Evolutionary conservation across 2,329 filamentous ascomycete species (phyloP), one percentile per base, ranked within the genome.

Genomic region (Cryphonectria nitschkei): DNA sequence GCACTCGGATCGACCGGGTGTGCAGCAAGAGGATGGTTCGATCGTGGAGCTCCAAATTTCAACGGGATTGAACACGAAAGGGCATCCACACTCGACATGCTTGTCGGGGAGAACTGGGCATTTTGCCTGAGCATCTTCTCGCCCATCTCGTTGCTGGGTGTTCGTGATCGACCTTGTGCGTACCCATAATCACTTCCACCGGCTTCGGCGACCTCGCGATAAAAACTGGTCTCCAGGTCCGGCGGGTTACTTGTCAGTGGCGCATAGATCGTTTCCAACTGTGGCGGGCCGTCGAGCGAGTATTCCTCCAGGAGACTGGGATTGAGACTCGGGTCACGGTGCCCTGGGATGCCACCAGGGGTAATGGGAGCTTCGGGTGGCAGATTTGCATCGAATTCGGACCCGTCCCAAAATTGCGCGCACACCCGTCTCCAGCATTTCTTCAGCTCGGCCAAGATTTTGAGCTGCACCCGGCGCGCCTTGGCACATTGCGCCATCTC

Each of bases 401-500:
- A 84, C 0, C 87, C 88, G 73, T 97, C 93, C 95, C 96, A 99
- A 79, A 95, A 97, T 69, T 95, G 83, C 0, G 92, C 90, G 79
- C 95, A 98, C 29, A 96, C 93, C 67, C 95, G 89, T 79, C 95
- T 91, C 96, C 96, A 99, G 79, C 96, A 98, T 79, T 97, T 97
- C 80, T 99, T 99, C 73, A 99, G 84, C 80, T 99, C 96, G 41
- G 92, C 90, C 50, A 99, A 85, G 74, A 98, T 97, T 80, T 98
- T 98, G 71, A 97, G 76, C 66, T 87, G 88, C 2, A 88, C 85
- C 74, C 87, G 89, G 19, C 82, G 80, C 32, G 80, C 81, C 50
- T 78, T 77, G 1, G 78, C 75, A 26, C 86, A 82, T 58, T 83
- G 80, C 0, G 83, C 82, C 11, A 90, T 77, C 71, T 90, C 88